Conservation (phyloP, 2,329 filamentous ascomycete genomes). For the Ceratocystis cubensis region DNA sequence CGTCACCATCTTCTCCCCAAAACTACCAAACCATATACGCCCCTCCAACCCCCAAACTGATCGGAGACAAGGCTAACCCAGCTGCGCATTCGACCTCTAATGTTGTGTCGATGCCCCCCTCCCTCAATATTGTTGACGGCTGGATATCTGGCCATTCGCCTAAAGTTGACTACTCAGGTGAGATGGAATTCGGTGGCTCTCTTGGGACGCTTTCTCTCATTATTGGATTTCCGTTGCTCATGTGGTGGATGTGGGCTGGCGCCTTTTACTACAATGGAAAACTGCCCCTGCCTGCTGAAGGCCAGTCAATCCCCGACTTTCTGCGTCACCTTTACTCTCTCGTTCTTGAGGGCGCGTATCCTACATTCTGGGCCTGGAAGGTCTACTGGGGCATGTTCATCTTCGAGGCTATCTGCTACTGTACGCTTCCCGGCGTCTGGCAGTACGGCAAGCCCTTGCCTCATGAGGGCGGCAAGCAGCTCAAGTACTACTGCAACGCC, state of each 20-base stretch:
- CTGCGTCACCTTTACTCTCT: slow-evolving; percentile 55
- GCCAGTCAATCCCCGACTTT: slow-evolving; percentile 60
- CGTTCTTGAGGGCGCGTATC: slow-evolving; percentile 74
- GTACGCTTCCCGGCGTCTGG: slow-evolving; percentile 75
- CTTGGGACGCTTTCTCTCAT: slow-evolving; percentile 73
- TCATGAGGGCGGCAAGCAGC: slow-evolving; percentile 69
- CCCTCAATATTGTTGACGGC: slow-evolving; percentile 36
- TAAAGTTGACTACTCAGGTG: slow-evolving; percentile 50
- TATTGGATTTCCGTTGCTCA: slow-evolving; percentile 81
- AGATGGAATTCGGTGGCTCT: slow-evolving; percentile 78
- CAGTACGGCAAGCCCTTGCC: slow-evolving; percentile 78
- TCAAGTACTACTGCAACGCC: slow-evolving; percentile 89
- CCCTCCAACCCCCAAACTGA: slow-evolving; percentile 21
- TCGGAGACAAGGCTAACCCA: slow-evolving; percentile 12
- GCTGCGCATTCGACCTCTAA: slow-evolving; percentile 25
- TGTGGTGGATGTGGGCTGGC: slow-evolving; percentile 99
- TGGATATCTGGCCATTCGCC: slow-evolving; percentile 48
- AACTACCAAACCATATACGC: neutral
- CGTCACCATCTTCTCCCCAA: neutral
- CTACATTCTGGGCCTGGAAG: slow-evolving; percentile 66
- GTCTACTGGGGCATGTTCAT: slow-evolving; percentile 94
- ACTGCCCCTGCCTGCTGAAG: slow-evolving; percentile 53
- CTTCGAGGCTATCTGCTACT: slow-evolving; percentile 72
- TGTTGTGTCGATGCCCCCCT: slow-evolving; percentile 23
- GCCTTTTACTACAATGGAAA: slow-evolving; percentile 84